Evolutionary conservation across 164 flowering plant genomes (phyloP), one percentile per base, ranked within the genome.

Genomic region (Santalum album): DNA sequence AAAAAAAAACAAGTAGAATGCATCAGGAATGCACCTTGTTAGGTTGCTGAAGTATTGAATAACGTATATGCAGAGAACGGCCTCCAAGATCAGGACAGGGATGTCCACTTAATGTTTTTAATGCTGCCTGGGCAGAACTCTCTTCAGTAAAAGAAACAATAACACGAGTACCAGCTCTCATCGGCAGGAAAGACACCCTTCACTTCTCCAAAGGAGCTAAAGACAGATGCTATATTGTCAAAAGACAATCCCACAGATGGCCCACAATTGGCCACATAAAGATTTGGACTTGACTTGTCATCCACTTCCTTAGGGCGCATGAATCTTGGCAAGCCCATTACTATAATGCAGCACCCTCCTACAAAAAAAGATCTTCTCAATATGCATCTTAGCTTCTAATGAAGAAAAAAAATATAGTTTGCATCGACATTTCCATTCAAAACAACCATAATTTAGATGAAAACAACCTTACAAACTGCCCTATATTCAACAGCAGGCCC

Each of bases 181-280:
- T 92, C 99, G n/a, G 99, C 97, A 11, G 80, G 63, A 50, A 63
- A 70, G 11, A 91, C 92, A 44, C 85, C 92, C 48, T 56, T 66
- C 2, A 89, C 78, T 50, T 72, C 69, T 1, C 99, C 96, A 36
- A 77, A 92, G 15, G 47, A 18, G 18, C 73, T 45, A 55, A 92
- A 92, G 6, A 66, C 87, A 7, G 77, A 50, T 0, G 72, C 68
- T n/a, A 92, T 83, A 2, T 66, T 6, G 7, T 81, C 86, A 11
- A 73, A 60, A 12, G 91, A 73, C 18, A 81, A 27, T 10, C 96
- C 96, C 7, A 92, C 87, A 0, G 86, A 80, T 0, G 98, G 96
- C 4, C 98, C 96, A 51, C 96, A 89, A 60, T 92, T 89, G 46
- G 98, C 98, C 17, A 92, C 98, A 54, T 59, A 92, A 2, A 92